Evolutionary conservation across 2,329 filamentous ascomycete species (phyloP), one percentile per base, ranked within the genome.

Genomic region (Scedosporium boydii): DNA sequence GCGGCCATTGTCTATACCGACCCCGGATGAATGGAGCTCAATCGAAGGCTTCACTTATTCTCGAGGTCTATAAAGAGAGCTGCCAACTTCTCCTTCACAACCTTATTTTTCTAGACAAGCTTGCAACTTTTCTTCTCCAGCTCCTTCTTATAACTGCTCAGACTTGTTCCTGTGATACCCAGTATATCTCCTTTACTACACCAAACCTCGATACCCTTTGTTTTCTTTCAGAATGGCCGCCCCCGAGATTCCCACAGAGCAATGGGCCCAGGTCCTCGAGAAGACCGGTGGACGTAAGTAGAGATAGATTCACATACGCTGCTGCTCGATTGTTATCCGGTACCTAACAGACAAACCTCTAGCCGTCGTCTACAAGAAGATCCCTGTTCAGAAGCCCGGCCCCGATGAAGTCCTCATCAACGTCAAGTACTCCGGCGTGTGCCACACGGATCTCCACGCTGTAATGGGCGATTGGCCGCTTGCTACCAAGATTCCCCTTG

Each of bases 231-330:
- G 2, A 55, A 55, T 55, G 51, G 18, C 51, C 12, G 51, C 18
- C 21, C 51, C 44, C 64, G 62, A 85, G 62, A 84, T 97, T 71
- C 93, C 93, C 64, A 84, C 82, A 59, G 87, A 87, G 76, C 93
- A 98, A 81, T 96, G 89, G 91, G 93, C 93, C 60, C 90, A 95
- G 77, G 90, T 98, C 69, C 82, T 95, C 69, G 90, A 96, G 77
- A 84, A 91, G 81, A 87, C 82, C 63, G 91, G 90, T 34, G 87
- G 87, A 62, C 84, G 87, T 80, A 80, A 71, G 83, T 78, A 38
- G 34, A 38, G 10, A 38, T 38, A 38, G 34, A 12, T 38, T 38
- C 63, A 59, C 46, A 60, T 55, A 23, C 51, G 4, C 4, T 41
- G 14, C 58, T 46, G 27, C 58, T 27, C 46, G 41, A 41, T 23